phyloP scores from a whole-genome alignment of 257 asterid species.

The Gentiana macrophylla region DNA sequence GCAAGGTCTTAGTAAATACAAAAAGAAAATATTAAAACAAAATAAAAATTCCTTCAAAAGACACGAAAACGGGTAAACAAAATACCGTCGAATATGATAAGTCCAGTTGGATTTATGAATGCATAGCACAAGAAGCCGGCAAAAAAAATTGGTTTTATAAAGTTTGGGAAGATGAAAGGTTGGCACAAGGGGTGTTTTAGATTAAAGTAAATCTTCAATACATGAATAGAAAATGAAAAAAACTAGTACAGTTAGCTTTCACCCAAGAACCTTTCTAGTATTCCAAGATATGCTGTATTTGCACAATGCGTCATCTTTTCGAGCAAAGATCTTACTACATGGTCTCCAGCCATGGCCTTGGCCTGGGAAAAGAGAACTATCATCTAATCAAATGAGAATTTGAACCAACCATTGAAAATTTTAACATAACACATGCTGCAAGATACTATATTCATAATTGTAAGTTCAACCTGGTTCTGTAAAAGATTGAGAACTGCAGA shows the following conservation, averaged over 20 bases:
- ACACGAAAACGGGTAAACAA: too few relatives aligned
- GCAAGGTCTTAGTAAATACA: too few relatives aligned
- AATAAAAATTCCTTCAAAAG: too few relatives aligned
- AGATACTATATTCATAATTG: not conserved
- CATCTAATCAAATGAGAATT: conserved; percentile 10
- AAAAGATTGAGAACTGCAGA: conserved; percentile 89
- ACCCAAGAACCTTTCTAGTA: conserved; percentile 70
- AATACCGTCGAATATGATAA: too few relatives aligned
- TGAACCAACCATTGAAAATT: not conserved
- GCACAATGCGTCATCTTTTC: conserved; percentile 91
- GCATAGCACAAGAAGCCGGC: too few relatives aligned
- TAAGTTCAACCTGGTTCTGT: conserved; percentile 66
- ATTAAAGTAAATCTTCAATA: too few relatives aligned
- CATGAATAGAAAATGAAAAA: too few relatives aligned
- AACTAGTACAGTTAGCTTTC: not conserved
- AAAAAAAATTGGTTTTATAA: too few relatives aligned
- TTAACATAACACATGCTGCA: not conserved
- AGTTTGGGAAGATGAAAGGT: too few relatives aligned
- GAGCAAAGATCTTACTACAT: conserved; percentile 79
- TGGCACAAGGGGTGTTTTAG: too few relatives aligned
- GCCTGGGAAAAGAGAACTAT: conserved; percentile 38
- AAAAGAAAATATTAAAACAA: too few relatives aligned
- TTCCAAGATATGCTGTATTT: conserved; percentile 85
- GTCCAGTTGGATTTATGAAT: too few relatives aligned
- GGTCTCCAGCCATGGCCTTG: conserved; percentile 98